A percentile compares a stretch with the other conserved stretches of the same genome.
Conservation (phyloP, 768 basidiomycete species). For the Russula sp. region DNA sequence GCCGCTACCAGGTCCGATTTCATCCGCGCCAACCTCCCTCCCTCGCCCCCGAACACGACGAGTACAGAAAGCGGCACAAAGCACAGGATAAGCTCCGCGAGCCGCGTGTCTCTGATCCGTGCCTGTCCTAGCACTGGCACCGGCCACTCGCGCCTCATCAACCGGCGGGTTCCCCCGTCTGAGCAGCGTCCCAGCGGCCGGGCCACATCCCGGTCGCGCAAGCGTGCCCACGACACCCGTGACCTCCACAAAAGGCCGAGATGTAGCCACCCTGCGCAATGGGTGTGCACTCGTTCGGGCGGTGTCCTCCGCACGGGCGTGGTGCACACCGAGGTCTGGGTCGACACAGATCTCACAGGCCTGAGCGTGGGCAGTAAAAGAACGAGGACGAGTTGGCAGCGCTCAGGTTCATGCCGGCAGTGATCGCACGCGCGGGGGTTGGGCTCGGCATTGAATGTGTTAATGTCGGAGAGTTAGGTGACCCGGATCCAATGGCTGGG, state of each 20-base stretch:
- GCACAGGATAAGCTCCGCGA: slow-evolving; percentile 61
- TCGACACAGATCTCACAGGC: slow-evolving; percentile 73
- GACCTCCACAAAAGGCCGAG: slow-evolving; percentile 67
- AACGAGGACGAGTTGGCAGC: slow-evolving; percentile 57
- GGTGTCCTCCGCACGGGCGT: slow-evolving; percentile 14
- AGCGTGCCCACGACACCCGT: slow-evolving; percentile 69
- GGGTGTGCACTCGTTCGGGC: slow-evolving; percentile 14
- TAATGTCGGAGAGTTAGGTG: slow-evolving; percentile 7
- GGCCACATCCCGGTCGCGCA: slow-evolving; percentile 40
- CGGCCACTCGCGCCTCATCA: slow-evolving; percentile 9
- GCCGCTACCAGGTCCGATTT: not conserved
- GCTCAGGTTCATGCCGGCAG: slow-evolving; percentile 53
- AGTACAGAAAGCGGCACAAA: slow-evolving; percentile 76
- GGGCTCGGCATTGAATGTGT: slow-evolving; percentile 23
- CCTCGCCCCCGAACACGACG: slow-evolving; percentile 67
- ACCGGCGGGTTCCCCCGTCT: slow-evolving; percentile 36
- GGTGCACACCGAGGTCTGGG: slow-evolving; percentile 37
- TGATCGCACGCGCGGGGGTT: slow-evolving; percentile 42
- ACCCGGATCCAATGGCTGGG: slow-evolving; percentile 1
- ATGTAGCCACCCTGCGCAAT: slow-evolving; percentile 42
- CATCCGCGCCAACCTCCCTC: slow-evolving; percentile 47
- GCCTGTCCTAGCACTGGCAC: slow-evolving; percentile 5
- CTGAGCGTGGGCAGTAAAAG: slow-evolving; percentile 63
- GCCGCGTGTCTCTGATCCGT: slow-evolving; percentile 52
- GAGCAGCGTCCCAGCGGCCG: slow-evolving; percentile 47